Evolutionary conservation across 305 asterid genomes (phyloP).

Genomic region (Fraxinus ornus): DNA sequence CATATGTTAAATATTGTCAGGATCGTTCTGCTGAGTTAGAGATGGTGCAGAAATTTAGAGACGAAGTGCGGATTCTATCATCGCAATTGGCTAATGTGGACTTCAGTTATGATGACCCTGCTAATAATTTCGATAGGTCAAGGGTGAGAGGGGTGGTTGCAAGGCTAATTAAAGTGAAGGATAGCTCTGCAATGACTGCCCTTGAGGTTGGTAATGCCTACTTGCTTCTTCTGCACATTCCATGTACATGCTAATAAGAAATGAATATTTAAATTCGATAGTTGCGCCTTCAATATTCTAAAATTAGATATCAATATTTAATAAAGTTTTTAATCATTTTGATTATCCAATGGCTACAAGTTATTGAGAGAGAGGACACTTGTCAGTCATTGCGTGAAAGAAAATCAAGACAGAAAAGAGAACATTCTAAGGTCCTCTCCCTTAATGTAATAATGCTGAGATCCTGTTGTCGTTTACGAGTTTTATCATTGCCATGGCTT

Average conservation of each 20-base stretch:
- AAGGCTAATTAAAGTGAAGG: slow-evolving; percentile 86
- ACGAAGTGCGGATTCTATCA: slow-evolving; percentile 68
- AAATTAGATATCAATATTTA: not conserved
- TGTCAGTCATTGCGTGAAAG: not conserved
- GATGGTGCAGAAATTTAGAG: slow-evolving; percentile 72
- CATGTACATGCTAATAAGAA: not conserved
- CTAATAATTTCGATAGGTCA: slow-evolving; percentile 74
- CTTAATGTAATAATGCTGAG: not conserved
- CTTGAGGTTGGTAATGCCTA: slow-evolving; percentile 62
- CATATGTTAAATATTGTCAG: slow-evolving; percentile 38
- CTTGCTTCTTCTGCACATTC: slow-evolving; percentile 18
- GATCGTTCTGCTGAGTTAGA: slow-evolving; percentile 67
- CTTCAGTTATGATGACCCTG: slow-evolving; percentile 72
- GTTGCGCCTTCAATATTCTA: not conserved
- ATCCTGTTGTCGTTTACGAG: not conserved
- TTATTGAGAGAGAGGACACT: not conserved
- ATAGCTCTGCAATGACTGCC: slow-evolving; percentile 77
- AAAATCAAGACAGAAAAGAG: not conserved
- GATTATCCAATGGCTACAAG: not conserved
- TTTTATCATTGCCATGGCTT: not conserved
- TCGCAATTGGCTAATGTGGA: slow-evolving; percentile 74
- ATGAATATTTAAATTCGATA: not conserved
- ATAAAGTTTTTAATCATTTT: not conserved
- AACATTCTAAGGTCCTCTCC: not conserved
- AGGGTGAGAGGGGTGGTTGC: slow-evolving; percentile 97